Percentiles rank a stretch among this genome's conserved stretches.
phyloP scores from a whole-genome alignment of 2,329 filamentous ascomycete genomes.

The Grosmannia serpens region DNA sequence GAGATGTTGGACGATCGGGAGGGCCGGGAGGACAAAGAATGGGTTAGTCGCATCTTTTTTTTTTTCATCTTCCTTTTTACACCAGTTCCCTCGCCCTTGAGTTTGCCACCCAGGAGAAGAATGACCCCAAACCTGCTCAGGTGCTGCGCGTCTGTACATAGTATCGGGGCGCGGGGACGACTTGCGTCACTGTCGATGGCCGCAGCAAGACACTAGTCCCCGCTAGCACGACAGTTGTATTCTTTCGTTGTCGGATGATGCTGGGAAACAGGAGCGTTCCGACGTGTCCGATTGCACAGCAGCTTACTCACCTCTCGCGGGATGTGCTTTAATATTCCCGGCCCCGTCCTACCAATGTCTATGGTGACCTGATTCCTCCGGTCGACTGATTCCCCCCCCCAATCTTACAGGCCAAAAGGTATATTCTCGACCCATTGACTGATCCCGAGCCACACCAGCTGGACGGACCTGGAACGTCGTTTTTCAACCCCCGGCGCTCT shows the following conservation, averaged over 20 bases:
- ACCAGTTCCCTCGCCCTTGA: background rate
- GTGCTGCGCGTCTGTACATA: background rate
- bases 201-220: background rate
- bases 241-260: background rate
- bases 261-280: background rate
- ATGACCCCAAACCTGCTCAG: background rate
- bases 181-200: background rate
- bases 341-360: background rate
- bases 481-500: conserved; percentile 26
- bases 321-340: background rate
- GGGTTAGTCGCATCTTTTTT: conserved; percentile 6
- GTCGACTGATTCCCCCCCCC: background rate
- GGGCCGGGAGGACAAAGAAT: conserved; percentile 9
- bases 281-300: background rate
- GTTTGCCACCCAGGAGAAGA: background rate
- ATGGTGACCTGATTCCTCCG: background rate
- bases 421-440: conserved; percentile 58
- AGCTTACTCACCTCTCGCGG: background rate
- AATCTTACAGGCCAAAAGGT: conserved; percentile 46
- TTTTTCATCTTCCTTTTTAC: background rate
- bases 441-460: conserved; percentile 57
- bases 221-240: background rate
- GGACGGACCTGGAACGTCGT: conserved; percentile 51
- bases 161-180: background rate
- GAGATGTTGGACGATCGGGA: background rate